A percentile compares a stretch with the other conserved stretches of the same genome.
These are phyloP conservation scores for Eimeria sp. DNA, from an alignment of 169 alveolate genomes.

Conservation along the genomic window DNA sequence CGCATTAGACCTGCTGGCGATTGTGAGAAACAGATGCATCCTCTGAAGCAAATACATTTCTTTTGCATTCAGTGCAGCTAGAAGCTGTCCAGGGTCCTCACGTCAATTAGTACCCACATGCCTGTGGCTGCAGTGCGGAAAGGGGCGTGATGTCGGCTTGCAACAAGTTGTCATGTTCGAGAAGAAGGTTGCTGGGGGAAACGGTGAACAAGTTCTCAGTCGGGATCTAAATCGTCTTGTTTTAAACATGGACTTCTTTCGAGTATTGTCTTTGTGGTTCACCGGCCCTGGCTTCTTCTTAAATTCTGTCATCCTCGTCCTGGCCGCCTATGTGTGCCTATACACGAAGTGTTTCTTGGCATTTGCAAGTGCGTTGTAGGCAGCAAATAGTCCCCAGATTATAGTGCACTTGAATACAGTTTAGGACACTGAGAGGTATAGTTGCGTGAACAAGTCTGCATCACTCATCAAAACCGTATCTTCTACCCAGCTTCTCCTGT, in stretches of 20 bases:
- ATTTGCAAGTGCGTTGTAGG: conserved; percentile 53
- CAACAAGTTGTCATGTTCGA: conserved; percentile 82
- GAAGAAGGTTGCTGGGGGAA: conserved; percentile 80
- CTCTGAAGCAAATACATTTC: neutral
- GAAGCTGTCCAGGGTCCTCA: neutral
- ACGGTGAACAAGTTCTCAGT: conserved; percentile 80
- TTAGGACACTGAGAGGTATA: too few species aligned
- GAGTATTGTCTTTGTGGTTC: conserved; percentile 78
- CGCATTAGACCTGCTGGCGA: neutral
- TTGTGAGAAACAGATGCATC: too few species aligned
- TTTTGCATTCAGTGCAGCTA: neutral
- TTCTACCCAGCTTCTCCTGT: neutral
- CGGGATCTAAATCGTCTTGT: conserved; percentile 79
- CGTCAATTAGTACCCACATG: neutral
- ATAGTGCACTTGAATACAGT: neutral
- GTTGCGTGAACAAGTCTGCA: neutral
- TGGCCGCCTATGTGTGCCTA: conserved; percentile 76
- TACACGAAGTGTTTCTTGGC: conserved; percentile 77
- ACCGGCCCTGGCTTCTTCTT: conserved; percentile 80
- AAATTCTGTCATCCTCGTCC: conserved; percentile 67
- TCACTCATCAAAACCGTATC: too few species aligned
- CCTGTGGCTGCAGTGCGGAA: conserved; percentile 76
- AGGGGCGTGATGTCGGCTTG: conserved; percentile 82
- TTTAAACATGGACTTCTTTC: conserved; percentile 76
- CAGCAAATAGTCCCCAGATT: neutral